These are phyloP conservation scores for Poronia punctata DNA, from an alignment of 495 filamentous ascomycete genomes.

Conservation along the genomic window DNA sequence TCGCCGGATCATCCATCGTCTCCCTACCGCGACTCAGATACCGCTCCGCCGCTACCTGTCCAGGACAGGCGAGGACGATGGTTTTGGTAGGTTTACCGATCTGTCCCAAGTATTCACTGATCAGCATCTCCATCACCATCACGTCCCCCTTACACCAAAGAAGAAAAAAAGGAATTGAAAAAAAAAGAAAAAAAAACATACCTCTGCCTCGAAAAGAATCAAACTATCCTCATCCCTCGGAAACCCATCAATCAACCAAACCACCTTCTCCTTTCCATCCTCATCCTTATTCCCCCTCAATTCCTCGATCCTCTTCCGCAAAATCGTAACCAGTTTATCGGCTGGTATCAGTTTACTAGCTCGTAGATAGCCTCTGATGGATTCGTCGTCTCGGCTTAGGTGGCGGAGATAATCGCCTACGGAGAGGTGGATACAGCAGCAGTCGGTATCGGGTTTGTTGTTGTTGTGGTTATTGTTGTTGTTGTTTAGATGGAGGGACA, in stretches of 20 bases:
- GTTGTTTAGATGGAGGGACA: too few species aligned
- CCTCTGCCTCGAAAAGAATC: slow-evolving; percentile 22
- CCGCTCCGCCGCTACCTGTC: slow-evolving; percentile 6
- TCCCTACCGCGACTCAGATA: slow-evolving; percentile 11
- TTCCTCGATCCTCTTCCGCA: slow-evolving; percentile 15
- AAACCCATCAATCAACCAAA: slow-evolving; percentile 33
- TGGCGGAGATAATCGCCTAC: slow-evolving; percentile 33
- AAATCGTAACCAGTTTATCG: slow-evolving; percentile 14
- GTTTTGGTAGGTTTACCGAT: slow-evolving; percentile 14
- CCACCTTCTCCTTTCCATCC: background rate
- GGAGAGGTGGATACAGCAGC: slow-evolving; percentile 32
- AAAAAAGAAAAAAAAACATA: slow-evolving; percentile 7
- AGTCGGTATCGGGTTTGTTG: slow-evolving; percentile 9
- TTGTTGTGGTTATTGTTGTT: too few species aligned
- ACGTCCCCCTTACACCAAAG: background rate
- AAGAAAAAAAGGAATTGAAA: too few species aligned
- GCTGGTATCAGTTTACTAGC: slow-evolving; percentile 21
- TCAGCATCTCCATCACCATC: background rate
- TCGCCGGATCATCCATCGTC: slow-evolving; percentile 6
- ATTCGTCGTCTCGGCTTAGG: background rate
- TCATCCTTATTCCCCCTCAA: background rate
- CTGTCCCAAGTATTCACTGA: slow-evolving; percentile 2
- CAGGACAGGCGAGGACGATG: slow-evolving; percentile 14
- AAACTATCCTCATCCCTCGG: slow-evolving; percentile 28
- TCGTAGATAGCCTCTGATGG: slow-evolving; percentile 16